phyloP scores from a whole-genome alignment of 768 basidiomycete species.

The Tephrocybe sp. region DNA sequence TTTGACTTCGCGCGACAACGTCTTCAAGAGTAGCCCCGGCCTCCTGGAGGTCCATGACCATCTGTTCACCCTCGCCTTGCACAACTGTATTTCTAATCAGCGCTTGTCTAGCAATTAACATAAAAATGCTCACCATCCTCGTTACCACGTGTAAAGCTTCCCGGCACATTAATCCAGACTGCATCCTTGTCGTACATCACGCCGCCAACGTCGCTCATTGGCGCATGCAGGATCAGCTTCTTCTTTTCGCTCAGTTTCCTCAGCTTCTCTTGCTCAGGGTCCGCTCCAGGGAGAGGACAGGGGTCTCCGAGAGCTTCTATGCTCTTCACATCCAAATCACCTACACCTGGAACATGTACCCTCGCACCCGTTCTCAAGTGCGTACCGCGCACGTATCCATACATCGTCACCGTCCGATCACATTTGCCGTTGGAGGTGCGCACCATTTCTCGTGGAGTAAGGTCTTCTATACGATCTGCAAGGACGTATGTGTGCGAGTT shows the following conservation, averaged over 20 bases:
- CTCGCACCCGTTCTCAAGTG: conserved; percentile 73
- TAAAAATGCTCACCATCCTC: conserved; percentile 46
- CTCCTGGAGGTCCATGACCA: conserved; percentile 97
- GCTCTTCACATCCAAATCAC: conserved; percentile 76
- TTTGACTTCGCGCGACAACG: conserved; percentile 73
- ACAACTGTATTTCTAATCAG: conserved; percentile 42
- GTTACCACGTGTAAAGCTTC: conserved; percentile 84
- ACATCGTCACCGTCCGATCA: conserved; percentile 90
- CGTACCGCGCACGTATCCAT: conserved; percentile 92
- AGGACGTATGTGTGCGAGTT: conserved; percentile 95
- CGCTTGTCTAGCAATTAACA: conserved; percentile 26
- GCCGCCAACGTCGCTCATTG: conserved; percentile 98
- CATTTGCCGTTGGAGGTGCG: conserved; percentile 80
- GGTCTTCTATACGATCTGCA: conserved; percentile 91
- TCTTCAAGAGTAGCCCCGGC: conserved; percentile 80
- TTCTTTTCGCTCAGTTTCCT: conserved; percentile 94
- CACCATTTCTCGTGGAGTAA: conserved; percentile 84
- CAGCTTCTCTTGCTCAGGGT: conserved; percentile 92
- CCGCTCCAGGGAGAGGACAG: conserved; percentile 88
- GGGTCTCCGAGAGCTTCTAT: conserved; percentile 86
- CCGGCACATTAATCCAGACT: conserved; percentile 96
- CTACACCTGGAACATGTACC: conserved; percentile 93
- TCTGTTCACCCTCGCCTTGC: conserved; percentile 93
- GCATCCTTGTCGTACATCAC: conserved; percentile 98
- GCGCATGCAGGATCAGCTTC: conserved; percentile 88